phyloP scores from a whole-genome alignment of 75 land plant genomes.

The Cryptomeria japonica region DNA sequence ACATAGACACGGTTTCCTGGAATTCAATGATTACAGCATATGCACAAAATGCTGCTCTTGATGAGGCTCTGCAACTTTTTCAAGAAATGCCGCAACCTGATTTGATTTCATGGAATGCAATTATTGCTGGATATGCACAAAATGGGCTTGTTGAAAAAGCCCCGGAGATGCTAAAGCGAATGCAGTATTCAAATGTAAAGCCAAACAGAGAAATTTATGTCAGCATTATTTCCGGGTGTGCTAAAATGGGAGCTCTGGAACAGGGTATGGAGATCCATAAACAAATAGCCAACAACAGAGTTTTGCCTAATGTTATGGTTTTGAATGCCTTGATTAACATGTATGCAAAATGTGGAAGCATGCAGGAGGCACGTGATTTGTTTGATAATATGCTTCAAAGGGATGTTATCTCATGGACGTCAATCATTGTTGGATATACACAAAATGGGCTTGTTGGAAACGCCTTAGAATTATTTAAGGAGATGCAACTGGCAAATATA shows the following conservation, averaged over 20 bases:
- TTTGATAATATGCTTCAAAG: slow-evolving; percentile 22
- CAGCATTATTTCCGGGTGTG: slow-evolving; percentile 27
- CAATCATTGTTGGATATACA: slow-evolving; percentile 22
- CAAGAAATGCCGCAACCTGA: slow-evolving; percentile 21
- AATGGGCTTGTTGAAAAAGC: background rate
- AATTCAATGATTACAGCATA: slow-evolving; percentile 46
- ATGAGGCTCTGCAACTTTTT: slow-evolving; percentile 28
- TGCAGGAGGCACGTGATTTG: slow-evolving; percentile 14
- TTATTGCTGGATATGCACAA: background rate
- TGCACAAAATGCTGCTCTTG: slow-evolving; percentile 23
- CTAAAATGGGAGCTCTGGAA: slow-evolving; percentile 32
- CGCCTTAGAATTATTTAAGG: slow-evolving; percentile 9
- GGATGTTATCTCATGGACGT: slow-evolving; percentile 18
- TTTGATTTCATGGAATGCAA: background rate
- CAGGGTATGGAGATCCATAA: slow-evolving; percentile 24
- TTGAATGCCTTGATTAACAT: background rate
- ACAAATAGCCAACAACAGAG: background rate
- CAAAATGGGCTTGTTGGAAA: slow-evolving; percentile 13
- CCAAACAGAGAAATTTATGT: slow-evolving; percentile 30
- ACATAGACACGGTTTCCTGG: slow-evolving; percentile 34
- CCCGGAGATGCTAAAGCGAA: background rate
- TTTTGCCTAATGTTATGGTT: background rate
- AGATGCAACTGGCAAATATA: slow-evolving; percentile 17
- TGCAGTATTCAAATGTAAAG: slow-evolving; percentile 4
- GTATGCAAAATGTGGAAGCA: slow-evolving; percentile 25